phyloP scores from a whole-genome alignment of 2,329 filamentous ascomycete species.

The Thermothelomyces thermophilus region DNA sequence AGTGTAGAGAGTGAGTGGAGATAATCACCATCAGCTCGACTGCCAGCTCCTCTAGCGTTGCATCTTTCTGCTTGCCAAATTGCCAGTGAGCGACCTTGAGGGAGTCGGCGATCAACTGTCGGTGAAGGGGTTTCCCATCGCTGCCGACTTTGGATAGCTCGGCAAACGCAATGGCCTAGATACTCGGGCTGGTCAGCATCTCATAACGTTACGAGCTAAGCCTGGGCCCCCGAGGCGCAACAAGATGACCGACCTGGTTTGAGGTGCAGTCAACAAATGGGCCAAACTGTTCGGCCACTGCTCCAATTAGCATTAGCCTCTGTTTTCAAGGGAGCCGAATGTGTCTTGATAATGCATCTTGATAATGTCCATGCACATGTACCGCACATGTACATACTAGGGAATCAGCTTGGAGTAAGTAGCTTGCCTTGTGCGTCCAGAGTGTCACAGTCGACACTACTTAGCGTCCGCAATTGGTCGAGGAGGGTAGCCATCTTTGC shows the following conservation, averaged over 20 bases:
- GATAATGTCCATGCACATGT: too few relatives aligned
- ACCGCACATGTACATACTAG: too few relatives aligned
- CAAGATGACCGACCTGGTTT: conserved; percentile 38
- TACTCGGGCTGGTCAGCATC: neutral
- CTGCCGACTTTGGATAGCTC: conserved; percentile 35
- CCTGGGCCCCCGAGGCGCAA: neutral
- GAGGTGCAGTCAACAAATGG: conserved; percentile 49
- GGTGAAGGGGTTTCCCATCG: conserved; percentile 33
- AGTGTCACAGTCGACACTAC: conserved; percentile 46
- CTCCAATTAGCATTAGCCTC: neutral
- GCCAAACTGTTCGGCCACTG: conserved; percentile 41
- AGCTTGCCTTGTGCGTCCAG: conserved; percentile 40
- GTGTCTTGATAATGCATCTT: too few relatives aligned
- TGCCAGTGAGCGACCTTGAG: conserved; percentile 30
- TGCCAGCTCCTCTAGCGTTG: conserved; percentile 42
- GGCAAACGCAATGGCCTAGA: conserved; percentile 43
- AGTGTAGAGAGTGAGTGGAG: neutral
- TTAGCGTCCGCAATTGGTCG: conserved; percentile 37
- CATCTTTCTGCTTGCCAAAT: conserved; percentile 28
- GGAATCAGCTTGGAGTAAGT: too few relatives aligned
- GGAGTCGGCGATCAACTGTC: conserved; percentile 33
- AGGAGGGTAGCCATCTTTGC: conserved; percentile 28
- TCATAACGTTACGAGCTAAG: neutral
- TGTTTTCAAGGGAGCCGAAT: neutral
- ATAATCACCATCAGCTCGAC: conserved; percentile 46